These are phyloP conservation scores for Phascolomyces articulosus DNA, from an alignment of 371 early-diverging fungal species.

Conservation along the genomic window DNA sequence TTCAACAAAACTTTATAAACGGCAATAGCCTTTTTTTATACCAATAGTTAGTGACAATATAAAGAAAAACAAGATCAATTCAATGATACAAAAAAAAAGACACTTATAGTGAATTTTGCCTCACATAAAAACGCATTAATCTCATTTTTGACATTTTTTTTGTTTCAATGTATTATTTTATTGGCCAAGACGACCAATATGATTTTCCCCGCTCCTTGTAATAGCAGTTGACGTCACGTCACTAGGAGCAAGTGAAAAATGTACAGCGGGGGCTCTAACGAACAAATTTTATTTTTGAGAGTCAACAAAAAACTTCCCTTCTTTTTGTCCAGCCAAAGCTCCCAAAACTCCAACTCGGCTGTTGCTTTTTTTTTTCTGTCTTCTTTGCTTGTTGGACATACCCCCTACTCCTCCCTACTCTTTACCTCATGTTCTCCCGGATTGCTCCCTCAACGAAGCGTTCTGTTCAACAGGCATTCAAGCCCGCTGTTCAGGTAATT, in stretches of 20 bases:
- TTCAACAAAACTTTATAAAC: no score
- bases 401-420: slow-evolving; percentile 40
- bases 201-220: no score
- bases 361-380: slow-evolving; percentile 15
- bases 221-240: not conserved
- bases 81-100: no score
- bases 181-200: no score
- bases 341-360: slow-evolving; percentile 13
- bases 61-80: no score
- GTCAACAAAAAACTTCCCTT: slow-evolving; percentile 19
- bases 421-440: slow-evolving; percentile 51
- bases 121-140: no score
- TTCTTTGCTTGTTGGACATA: slow-evolving; percentile 19
- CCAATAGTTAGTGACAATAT: no score
- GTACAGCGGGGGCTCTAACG: slow-evolving; percentile 1
- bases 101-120: no score
- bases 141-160: no score
- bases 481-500: slow-evolving; percentile 45
- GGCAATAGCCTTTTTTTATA: no score
- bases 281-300: slow-evolving; percentile 6
- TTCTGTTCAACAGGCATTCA: slow-evolving; percentile 46
- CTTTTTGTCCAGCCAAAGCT: slow-evolving; percentile 17
- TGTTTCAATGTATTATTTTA: no score
- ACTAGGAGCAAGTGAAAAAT: not conserved
- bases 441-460: slow-evolving; percentile 50